Base-by-base conservation (phyloP, 208 protist species). In the Zelonia costaricensis region DNA sequence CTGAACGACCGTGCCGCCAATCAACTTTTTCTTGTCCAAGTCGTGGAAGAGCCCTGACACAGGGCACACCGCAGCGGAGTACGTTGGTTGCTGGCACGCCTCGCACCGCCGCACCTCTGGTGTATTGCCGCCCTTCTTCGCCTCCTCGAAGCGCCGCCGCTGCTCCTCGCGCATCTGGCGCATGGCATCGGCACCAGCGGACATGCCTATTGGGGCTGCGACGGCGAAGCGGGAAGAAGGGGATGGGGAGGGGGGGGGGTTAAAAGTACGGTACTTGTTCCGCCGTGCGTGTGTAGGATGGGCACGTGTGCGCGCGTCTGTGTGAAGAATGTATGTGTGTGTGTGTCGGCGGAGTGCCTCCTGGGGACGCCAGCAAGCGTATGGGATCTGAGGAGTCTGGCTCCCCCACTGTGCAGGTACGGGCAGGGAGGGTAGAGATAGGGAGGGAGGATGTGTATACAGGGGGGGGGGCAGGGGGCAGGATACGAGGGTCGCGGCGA, bases 11-110 rank as follows among this genome's bases (percentile, higher is more conserved):
- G 57, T 35, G 20, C 86, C 88, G 5, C 88, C 87, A 18, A 96
- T 71, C n/a, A 91, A 60, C 8, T 60, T 69, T 49, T 83, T 81
- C 20, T 67, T 61, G 16, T 84, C 69, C 28, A 74, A 59, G 52
- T 94, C 69, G 63, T 96, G 91, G 38, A 84, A 84, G 35, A 82
- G 69, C 10, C 91, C 91, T 0, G 88, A 86, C n/a, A 60, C 60
- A 22, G 82, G 79, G 66, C 91, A 96, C 16, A 96, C 66, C 18
- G 61, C 52, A 4, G 63, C 31, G 25, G 62, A 59, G 67, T 92
- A 92, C 8, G 74, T 67, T 7, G 78, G 75, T 43, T 84, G 55
- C 18, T 72, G 33, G 67, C 91, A 96, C 23, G 78, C 57, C 6
- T 62, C 27, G 63, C 91, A 96, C 5, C 62, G 59, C 49, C 59